A percentile compares a stretch with the other conserved stretches of the same genome.
Conservation (phyloP, 2,329 filamentous ascomycete genomes). For the Boeremia exigua region DNA sequence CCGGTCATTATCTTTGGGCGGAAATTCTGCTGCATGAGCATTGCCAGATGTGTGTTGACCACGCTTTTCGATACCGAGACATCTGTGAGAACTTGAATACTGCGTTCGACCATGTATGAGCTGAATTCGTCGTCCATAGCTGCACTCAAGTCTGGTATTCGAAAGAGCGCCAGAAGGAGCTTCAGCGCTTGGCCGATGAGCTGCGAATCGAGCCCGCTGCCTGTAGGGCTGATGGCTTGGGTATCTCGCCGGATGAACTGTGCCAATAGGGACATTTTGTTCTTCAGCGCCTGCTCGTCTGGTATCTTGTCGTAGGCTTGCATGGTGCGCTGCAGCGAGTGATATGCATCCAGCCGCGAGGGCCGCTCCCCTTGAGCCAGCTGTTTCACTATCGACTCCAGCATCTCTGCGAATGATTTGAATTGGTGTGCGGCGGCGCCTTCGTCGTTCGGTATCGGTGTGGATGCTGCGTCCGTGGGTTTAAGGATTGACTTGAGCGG, state of each 20-base stretch:
- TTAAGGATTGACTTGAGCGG: constrained; percentile 84
- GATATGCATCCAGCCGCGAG: constrained; percentile 83
- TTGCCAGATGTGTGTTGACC: constrained; percentile 77
- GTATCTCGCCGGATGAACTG: constrained; percentile 88
- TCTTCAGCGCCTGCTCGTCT: constrained; percentile 48
- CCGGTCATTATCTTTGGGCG: constrained; percentile 73
- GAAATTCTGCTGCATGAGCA: constrained; percentile 83
- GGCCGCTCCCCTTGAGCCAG: constrained; percentile 76
- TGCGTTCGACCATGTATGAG: constrained; percentile 79
- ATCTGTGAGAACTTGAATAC: constrained; percentile 75
- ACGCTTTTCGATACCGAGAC: constrained; percentile 74
- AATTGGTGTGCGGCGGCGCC: constrained; percentile 54
- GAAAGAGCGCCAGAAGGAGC: constrained; percentile 77
- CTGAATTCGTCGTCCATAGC: constrained; percentile 80
- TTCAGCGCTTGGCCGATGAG: constrained; percentile 79
- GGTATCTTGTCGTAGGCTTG: constrained; percentile 84
- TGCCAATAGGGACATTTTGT: constrained; percentile 79
- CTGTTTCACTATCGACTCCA: constrained; percentile 83
- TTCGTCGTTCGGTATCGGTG: constrained; percentile 47
- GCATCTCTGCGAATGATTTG: constrained; percentile 74
- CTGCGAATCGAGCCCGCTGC: constrained; percentile 66
- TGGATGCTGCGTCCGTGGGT: constrained; percentile 55
- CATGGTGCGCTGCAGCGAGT: constrained; percentile 75
- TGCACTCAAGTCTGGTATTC: constrained; percentile 72
- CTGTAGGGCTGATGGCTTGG: constrained; percentile 63